phyloP scores from a whole-genome alignment of 179 eudicot genomes.

The Beta lomatogona region DNA sequence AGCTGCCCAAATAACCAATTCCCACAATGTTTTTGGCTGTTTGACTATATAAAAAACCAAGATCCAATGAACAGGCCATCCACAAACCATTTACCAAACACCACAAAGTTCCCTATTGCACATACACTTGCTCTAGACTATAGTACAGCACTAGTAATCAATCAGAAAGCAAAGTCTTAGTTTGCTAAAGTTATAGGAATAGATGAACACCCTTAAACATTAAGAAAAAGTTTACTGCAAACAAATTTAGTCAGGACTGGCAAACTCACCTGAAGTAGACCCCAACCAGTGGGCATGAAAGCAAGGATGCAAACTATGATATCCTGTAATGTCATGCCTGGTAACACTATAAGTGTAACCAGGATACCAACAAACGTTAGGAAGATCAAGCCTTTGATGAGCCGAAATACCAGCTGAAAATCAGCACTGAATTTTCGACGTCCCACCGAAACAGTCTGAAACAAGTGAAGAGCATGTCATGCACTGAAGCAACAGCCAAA shows the following conservation, averaged over 20 bases:
- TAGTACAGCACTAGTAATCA: neutral
- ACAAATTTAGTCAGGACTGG: neutral
- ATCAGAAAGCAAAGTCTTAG: neutral
- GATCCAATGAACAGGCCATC: too few relatives aligned
- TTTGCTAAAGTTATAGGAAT: neutral
- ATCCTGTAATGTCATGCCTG: constrained; percentile 76
- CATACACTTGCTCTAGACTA: neutral
- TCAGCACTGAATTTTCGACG: constrained; percentile 86
- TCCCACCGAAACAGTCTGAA: constrained; percentile 85
- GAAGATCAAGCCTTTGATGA: constrained; percentile 85
- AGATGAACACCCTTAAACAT: neutral
- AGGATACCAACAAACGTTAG: constrained; percentile 71
- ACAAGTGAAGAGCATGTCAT: constrained; percentile 14
- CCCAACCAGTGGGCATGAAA: constrained; percentile 99
- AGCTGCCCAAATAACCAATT: too few relatives aligned
- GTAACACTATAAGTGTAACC: constrained; percentile 62
- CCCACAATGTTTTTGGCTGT: too few relatives aligned
- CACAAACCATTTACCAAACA: too few relatives aligned
- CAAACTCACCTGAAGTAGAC: constrained; percentile 76
- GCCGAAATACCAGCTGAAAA: constrained; percentile 88
- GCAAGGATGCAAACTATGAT: constrained; percentile 88
- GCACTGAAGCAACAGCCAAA: neutral
- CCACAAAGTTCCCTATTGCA: neutral
- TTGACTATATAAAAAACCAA: too few relatives aligned
- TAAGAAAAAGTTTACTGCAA: neutral